A percentile compares a stretch with the other conserved stretches of the same genome.
phyloP scores from a whole-genome alignment of 768 basidiomycete species.

The Calocybe gangraenosa region DNA sequence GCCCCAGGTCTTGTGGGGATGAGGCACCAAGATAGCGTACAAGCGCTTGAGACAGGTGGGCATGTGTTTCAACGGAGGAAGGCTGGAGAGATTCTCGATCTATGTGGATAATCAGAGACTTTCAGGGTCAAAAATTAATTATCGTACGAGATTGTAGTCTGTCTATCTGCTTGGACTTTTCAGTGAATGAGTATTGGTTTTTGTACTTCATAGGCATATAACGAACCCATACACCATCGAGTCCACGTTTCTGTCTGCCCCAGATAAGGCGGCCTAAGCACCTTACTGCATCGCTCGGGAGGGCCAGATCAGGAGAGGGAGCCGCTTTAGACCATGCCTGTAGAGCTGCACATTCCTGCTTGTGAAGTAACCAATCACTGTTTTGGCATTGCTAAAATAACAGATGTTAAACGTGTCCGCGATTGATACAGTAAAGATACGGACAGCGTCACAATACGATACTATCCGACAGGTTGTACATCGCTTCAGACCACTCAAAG shows the following conservation, averaged over 20 bases:
- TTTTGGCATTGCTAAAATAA: conserved; percentile 59
- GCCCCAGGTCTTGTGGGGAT: conserved; percentile 53
- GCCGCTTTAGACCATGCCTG: conserved; percentile 50
- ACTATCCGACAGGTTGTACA: conserved; percentile 71
- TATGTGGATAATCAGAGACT: conserved; percentile 20
- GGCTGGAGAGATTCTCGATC: conserved; percentile 54
- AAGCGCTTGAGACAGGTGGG: conserved; percentile 70
- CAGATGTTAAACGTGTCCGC: background rate
- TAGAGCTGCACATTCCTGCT: conserved; percentile 72
- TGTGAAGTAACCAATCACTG: conserved; percentile 71
- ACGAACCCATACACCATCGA: conserved; percentile 55
- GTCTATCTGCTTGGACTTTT: conserved; percentile 59
- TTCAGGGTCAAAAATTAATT: conserved; percentile 1
- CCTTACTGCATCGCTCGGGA: conserved; percentile 78
- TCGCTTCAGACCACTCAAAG: conserved; percentile 44
- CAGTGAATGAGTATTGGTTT: conserved; percentile 1
- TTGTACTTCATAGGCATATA: background rate
- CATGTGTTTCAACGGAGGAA: conserved; percentile 49
- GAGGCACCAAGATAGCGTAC: conserved; percentile 64
- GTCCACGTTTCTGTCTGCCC: conserved; percentile 53
- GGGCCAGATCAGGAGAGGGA: conserved; percentile 37
- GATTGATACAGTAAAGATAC: conserved; percentile 21
- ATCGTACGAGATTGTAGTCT: conserved; percentile 74
- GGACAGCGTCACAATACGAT: conserved; percentile 73
- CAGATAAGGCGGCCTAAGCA: conserved; percentile 76